phyloP scores from a whole-genome alignment of 2,329 filamentous ascomycete species.

The Aspergillus brunneoviolaceus region DNA sequence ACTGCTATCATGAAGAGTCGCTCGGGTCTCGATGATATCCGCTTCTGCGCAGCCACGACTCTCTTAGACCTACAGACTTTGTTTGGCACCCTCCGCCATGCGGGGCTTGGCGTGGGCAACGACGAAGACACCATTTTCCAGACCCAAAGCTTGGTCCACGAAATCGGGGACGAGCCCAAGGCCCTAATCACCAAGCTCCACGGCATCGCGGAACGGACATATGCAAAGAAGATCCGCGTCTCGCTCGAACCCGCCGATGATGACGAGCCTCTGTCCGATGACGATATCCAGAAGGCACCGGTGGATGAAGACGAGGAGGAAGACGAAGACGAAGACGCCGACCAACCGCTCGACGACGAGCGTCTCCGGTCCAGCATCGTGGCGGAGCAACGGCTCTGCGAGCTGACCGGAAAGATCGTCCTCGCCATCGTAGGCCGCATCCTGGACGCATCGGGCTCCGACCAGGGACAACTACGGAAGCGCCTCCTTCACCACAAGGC shows the following conservation, averaged over 20 bases:
- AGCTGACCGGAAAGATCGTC: constrained; percentile 80
- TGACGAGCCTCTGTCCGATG: constrained; percentile 69
- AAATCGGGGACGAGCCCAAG: constrained; percentile 64
- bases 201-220: constrained; percentile 71
- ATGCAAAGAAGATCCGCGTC: constrained; percentile 64
- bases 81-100: constrained; percentile 69
- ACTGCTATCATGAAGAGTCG: constrained; percentile 51
- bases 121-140: constrained; percentile 52
- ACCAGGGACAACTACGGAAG: constrained; percentile 64
- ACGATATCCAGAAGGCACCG: constrained; percentile 60
- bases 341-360: constrained; percentile 46
- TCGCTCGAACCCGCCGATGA: constrained; percentile 57
- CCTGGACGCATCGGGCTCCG: constrained; percentile 63
- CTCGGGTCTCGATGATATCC: constrained; percentile 69
- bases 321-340: constrained; percentile 37
- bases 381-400: constrained; percentile 81
- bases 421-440: constrained; percentile 74
- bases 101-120: constrained; percentile 40
- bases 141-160: constrained; percentile 64
- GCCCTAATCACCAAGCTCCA: constrained; percentile 73
- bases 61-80: constrained; percentile 80
- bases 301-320: constrained; percentile 47
- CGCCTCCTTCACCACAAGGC: constrained; percentile 75
- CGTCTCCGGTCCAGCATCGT: constrained; percentile 66
- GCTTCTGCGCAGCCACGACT: constrained; percentile 70